Conservation (phyloP, 2,329 filamentous ascomycete genomes). For the Alternaria brassicicola region DNA sequence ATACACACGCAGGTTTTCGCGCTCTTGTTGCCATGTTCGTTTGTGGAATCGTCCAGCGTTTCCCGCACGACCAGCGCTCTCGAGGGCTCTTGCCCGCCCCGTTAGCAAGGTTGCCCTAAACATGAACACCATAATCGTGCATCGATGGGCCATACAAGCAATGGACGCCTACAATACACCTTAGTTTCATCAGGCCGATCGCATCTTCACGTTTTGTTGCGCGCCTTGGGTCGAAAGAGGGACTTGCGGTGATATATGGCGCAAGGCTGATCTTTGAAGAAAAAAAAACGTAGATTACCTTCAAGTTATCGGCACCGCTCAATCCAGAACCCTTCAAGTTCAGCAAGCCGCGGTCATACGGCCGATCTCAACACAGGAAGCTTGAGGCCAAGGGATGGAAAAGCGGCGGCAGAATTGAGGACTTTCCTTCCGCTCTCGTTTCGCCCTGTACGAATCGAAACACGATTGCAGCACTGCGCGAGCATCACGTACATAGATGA, state of each 20-base stretch:
- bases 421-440: background rate
- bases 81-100: background rate
- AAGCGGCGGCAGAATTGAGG: background rate
- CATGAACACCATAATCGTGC: background rate
- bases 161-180: background rate
- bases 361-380: background rate
- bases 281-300: background rate
- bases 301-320: background rate
- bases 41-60: background rate
- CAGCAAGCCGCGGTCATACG: background rate
- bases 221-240: background rate
- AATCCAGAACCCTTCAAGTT: background rate
- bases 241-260: background rate
- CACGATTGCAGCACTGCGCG: background rate
- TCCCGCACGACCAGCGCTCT: background rate
- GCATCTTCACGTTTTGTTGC: background rate
- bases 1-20: background rate
- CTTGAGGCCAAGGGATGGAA: background rate
- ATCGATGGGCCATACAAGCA: background rate
- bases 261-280: background rate
- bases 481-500: constrained; percentile 4
- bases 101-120: background rate
- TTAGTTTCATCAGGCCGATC: background rate
- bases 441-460: background rate
- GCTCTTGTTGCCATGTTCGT: background rate